Evolutionary conservation across 2,329 filamentous ascomycete genomes (phyloP).

Genomic region (Nigrospora sphaerica): DNA sequence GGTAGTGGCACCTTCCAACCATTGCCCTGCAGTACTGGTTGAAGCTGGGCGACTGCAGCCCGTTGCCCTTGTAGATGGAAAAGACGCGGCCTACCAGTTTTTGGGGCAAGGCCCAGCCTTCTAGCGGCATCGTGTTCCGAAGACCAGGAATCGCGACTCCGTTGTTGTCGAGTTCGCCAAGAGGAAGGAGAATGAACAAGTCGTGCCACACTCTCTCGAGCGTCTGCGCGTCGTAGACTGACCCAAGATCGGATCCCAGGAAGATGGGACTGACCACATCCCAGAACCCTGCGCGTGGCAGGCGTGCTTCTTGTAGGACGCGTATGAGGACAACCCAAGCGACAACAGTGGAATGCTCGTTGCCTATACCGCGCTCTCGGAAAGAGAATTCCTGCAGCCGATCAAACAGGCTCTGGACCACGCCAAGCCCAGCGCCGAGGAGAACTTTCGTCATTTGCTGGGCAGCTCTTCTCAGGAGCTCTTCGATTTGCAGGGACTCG

Average conservation of each 20-base stretch:
- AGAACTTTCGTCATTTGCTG: constrained; percentile 31
- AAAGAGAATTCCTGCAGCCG: constrained; percentile 35
- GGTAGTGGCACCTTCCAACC: constrained; percentile 53
- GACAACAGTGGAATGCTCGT: constrained; percentile 35
- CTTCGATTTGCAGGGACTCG: constrained; percentile 39
- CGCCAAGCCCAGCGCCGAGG: constrained; percentile 31
- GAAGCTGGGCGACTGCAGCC: constrained; percentile 51
- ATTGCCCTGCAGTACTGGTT: constrained; percentile 58
- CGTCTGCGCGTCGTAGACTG: constrained; percentile 32
- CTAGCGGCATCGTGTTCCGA: constrained; percentile 30
- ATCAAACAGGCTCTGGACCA: constrained; percentile 38
- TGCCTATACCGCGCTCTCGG: constrained; percentile 45
- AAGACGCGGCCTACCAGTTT: constrained; percentile 50
- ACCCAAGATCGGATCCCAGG: constrained; percentile 23
- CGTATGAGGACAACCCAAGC: constrained; percentile 55
- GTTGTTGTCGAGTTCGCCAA: constrained; percentile 50
- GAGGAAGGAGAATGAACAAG: constrained; percentile 54
- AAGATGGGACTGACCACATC: constrained; percentile 43
- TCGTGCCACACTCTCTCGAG: constrained; percentile 52
- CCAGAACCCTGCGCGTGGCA: constrained; percentile 53
- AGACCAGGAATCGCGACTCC: constrained; percentile 39
- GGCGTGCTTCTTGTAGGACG: constrained; percentile 39
- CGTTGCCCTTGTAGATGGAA: constrained; percentile 47
- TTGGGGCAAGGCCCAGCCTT: constrained; percentile 57
- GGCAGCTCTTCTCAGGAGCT: constrained; percentile 35